Conservation (phyloP, 768 basidiomycete species). For the Leccinum pellstonianum region DNA sequence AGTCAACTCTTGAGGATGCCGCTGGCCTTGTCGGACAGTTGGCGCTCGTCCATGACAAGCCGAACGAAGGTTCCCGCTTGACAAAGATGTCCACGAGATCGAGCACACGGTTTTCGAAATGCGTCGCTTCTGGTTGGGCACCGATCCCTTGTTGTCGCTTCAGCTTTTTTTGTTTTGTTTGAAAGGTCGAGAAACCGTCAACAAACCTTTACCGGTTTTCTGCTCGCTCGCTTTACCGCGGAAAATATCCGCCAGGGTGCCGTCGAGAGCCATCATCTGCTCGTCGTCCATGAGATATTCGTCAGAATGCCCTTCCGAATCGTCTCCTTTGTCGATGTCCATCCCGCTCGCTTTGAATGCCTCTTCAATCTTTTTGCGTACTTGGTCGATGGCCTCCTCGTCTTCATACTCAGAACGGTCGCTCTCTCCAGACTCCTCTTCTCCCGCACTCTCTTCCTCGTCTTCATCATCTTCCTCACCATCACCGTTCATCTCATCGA, state of each 20-base stretch:
- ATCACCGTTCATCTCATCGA: slow-evolving; percentile 44
- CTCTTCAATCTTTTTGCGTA: slow-evolving; percentile 67
- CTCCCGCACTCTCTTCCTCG: slow-evolving; percentile 33
- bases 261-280: slow-evolving; percentile 96
- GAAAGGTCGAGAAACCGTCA: not conserved
- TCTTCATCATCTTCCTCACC: slow-evolving; percentile 37
- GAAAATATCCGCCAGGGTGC: slow-evolving; percentile 88
- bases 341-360: slow-evolving; percentile 60
- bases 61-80: slow-evolving; percentile 68
- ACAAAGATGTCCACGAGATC: slow-evolving; percentile 89
- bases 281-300: slow-evolving; percentile 91
- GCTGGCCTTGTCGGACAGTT: slow-evolving; percentile 82
- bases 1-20: slow-evolving; percentile 75
- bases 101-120: slow-evolving; percentile 95
- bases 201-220: slow-evolving; percentile 65
- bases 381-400: slow-evolving; percentile 46
- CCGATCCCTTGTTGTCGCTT: slow-evolving; percentile 45
- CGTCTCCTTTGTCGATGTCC: slow-evolving; percentile 47
- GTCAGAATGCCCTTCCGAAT: slow-evolving; percentile 50
- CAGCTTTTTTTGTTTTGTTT: not conserved
- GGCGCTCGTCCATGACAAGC: slow-evolving; percentile 77
- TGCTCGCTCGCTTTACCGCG: slow-evolving; percentile 59
- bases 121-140: slow-evolving; percentile 83
- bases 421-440: slow-evolving; percentile 35
- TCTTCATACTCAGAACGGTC: slow-evolving; percentile 48